Evolutionary conservation across 176 grass and related monocot genomes (phyloP).

Genomic region (Carex cristatella): DNA sequence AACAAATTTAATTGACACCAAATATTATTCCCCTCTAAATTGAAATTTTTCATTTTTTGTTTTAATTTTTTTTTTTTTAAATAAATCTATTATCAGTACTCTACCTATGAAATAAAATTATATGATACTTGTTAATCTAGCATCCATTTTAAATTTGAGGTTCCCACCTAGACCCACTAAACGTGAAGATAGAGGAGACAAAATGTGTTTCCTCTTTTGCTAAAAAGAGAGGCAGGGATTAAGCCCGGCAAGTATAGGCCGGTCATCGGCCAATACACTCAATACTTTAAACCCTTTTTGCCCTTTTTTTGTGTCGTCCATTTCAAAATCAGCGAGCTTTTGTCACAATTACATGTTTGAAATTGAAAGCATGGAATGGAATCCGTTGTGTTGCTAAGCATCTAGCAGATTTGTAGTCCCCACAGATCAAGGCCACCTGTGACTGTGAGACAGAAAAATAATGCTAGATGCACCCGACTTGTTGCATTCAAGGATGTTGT

Average conservation of each 20-base stretch:
- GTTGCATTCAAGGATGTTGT: neutral
- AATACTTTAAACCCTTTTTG: neutral
- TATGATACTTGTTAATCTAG: too few species aligned
- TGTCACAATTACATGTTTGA: constrained; percentile 5
- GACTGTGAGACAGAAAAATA: neutral
- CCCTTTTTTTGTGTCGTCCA: neutral
- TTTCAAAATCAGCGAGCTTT: neutral
- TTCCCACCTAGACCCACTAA: neutral
- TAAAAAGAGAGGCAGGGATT: constrained; percentile 4
- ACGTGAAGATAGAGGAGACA: neutral
- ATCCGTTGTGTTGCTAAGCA: neutral
- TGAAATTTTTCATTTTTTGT: too few species aligned
- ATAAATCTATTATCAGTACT: too few species aligned
- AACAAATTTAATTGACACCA: neutral
- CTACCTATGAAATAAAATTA: too few species aligned
- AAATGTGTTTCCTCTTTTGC: neutral
- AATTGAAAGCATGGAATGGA: constrained; percentile 7
- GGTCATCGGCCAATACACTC: constrained; percentile 13
- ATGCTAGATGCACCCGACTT: neutral
- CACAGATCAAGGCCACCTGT: neutral
- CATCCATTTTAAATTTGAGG: too few species aligned
- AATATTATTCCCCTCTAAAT: neutral
- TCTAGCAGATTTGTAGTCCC: constrained; percentile 5
- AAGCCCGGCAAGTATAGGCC: neutral
- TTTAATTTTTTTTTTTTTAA: too few species aligned